Evolutionary conservation across 257 asterid species (phyloP).

Genomic region (Solanum neorickii): DNA sequence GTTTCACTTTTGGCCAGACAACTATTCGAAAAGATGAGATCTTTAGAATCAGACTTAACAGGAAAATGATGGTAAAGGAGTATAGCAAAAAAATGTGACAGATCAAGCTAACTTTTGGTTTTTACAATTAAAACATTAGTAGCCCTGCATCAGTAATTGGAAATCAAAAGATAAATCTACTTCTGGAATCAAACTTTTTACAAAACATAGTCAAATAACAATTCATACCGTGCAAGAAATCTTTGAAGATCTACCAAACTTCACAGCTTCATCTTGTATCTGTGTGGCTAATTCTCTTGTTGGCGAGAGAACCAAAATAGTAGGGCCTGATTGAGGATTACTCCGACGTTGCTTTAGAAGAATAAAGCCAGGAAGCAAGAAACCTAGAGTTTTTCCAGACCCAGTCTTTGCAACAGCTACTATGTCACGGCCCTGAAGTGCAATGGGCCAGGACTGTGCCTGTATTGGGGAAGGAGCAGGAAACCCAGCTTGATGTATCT

Average conservation of each 20-base stretch:
- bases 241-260: constrained; percentile 79
- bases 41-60: background rate
- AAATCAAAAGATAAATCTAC: background rate
- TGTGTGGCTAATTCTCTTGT: constrained; percentile 97
- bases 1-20: background rate
- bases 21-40: background rate
- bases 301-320: constrained; percentile 90
- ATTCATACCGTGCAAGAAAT: constrained; percentile 80
- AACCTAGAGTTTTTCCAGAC: constrained; percentile 94
- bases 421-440: constrained; percentile 80
- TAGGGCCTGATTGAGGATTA: constrained; percentile 78
- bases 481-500: constrained; percentile 89
- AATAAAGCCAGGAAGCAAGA: constrained; percentile 82
- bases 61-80: background rate
- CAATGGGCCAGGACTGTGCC: constrained; percentile 99
- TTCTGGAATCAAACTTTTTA: background rate
- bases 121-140: background rate
- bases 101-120: background rate
- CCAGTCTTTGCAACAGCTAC: constrained; percentile 99
- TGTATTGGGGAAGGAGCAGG: constrained; percentile 97
- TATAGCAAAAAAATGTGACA: background rate
- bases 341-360: constrained; percentile 58
- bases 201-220: background rate
- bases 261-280: constrained; percentile 90
- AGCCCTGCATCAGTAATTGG: background rate